Conservation (phyloP, 1,284 basidiomycete genomes). For the Exsudoporus floridanus region DNA sequence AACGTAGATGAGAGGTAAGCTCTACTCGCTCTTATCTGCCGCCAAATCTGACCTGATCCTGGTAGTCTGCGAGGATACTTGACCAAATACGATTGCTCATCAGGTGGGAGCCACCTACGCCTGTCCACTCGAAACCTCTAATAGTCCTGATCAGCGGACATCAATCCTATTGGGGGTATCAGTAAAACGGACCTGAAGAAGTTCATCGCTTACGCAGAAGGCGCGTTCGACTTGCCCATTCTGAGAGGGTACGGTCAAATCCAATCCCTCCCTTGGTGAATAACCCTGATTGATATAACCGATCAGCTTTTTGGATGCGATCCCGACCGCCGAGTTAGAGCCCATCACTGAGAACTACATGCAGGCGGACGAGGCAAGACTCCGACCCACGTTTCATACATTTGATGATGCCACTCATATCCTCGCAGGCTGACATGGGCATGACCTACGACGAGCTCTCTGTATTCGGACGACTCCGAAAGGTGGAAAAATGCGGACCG, state of each 20-base stretch:
- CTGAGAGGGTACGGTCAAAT: constrained; percentile 68
- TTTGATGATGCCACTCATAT: background rate
- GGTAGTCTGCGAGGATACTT: constrained; percentile 88
- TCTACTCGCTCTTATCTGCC: background rate
- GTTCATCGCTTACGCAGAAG: constrained; percentile 86
- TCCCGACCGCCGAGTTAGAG: constrained; percentile 95
- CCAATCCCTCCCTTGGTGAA: background rate
- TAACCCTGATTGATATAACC: background rate
- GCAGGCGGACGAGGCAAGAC: constrained; percentile 86
- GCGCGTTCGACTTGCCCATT: constrained; percentile 82
- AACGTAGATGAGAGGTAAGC: constrained; percentile 94
- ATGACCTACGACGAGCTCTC: constrained; percentile 99
- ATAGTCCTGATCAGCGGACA: constrained; percentile 64
- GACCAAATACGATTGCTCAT: constrained; percentile 96
- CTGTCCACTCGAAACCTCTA: background rate
- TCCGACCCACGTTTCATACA: background rate
- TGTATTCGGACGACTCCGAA: constrained; percentile 89
- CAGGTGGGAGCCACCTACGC: constrained; percentile 46
- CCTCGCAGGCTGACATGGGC: constrained; percentile 85
- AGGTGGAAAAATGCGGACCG: constrained; percentile 96
- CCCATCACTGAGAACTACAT: constrained; percentile 93
- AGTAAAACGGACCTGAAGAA: constrained; percentile 97
- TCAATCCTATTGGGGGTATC: constrained; percentile 98
- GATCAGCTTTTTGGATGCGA: constrained; percentile 82
- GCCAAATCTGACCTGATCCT: background rate